phyloP scores from a whole-genome alignment of 768 basidiomycete genomes.

The Phanerochaete carnosa region DNA sequence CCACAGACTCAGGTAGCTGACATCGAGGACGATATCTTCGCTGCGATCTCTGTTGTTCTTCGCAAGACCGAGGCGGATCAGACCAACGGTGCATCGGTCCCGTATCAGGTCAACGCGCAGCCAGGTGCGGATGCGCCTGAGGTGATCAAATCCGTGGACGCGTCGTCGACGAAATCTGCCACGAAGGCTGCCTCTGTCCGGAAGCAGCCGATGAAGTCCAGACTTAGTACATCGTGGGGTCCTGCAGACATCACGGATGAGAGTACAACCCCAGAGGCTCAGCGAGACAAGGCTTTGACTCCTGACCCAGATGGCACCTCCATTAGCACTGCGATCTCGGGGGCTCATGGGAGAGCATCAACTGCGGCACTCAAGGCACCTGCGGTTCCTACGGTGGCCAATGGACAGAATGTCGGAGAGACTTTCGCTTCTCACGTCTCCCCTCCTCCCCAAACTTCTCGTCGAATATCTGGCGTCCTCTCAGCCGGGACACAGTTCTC shows the following conservation, averaged over 20 bases:
- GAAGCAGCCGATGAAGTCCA: background rate
- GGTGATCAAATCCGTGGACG: background rate
- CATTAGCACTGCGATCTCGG: background rate
- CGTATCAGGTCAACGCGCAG: background rate
- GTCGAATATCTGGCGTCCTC: constrained; percentile 8
- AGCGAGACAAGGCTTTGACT: background rate
- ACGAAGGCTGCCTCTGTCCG: background rate
- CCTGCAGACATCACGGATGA: background rate
- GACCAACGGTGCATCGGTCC: background rate
- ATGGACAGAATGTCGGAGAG: background rate
- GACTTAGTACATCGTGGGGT: constrained; percentile 1
- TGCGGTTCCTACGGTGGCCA: background rate
- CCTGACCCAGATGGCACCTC: background rate
- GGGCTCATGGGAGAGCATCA: background rate
- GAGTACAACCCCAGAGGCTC: background rate
- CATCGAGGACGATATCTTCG: background rate
- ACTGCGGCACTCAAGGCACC: background rate
- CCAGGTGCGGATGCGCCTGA: background rate
- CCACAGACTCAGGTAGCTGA: background rate
- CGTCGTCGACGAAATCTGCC: background rate
- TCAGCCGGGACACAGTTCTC: constrained; percentile 31
- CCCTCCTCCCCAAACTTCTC: background rate
- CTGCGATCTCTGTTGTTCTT: background rate
- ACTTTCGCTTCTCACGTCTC: background rate
- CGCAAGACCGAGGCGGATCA: background rate